Conservation (phyloP, 2,329 filamentous ascomycete species). For the Verticillium dahliae region DNA sequence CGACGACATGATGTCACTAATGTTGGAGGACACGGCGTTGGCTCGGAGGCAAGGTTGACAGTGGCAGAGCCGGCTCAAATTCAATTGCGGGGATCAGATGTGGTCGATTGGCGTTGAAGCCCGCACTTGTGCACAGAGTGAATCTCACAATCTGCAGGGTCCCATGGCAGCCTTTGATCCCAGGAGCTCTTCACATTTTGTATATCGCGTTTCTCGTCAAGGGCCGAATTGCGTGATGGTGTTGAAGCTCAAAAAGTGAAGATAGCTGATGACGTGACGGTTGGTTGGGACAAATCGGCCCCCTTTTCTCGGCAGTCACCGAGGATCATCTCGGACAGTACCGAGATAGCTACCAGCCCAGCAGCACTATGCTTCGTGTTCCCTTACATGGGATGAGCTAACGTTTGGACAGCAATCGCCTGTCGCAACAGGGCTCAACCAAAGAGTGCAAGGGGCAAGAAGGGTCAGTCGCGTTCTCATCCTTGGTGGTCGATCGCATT, state of each 20-base stretch:
- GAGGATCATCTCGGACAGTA: not conserved
- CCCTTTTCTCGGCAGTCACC: not conserved
- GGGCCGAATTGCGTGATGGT: not conserved
- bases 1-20: not conserved
- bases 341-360: not conserved
- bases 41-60: not conserved
- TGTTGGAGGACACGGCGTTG: not conserved
- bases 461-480: no score
- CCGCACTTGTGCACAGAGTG: not conserved
- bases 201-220: not conserved
- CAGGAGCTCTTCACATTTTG: not conserved
- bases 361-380: not conserved
- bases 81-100: not conserved
- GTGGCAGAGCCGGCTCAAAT: not conserved
- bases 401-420: not conserved
- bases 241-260: not conserved
- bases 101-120: not conserved
- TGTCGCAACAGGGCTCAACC: not conserved
- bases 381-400: not conserved
- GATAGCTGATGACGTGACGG: conserved; percentile 1
- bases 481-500: no score
- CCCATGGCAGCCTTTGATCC: not conserved
- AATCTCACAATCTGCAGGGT: not conserved
- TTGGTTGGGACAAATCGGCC: not conserved
- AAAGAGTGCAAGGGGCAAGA: no score